Evolutionary conservation across 2,329 filamentous ascomycete species (phyloP).

Genomic region (Alternaria arborescens): DNA sequence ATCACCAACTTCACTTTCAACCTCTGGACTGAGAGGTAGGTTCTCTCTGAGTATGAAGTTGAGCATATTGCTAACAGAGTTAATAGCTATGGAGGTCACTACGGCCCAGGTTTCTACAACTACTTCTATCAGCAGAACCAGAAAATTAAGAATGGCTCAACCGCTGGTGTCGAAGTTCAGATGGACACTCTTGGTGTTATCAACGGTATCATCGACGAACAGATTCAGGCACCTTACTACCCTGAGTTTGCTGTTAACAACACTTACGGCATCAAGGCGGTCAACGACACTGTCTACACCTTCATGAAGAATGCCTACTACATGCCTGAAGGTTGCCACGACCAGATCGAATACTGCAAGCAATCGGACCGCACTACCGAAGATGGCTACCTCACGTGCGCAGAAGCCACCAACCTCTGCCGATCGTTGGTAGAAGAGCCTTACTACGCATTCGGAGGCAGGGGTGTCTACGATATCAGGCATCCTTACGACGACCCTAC

Average conservation of each 20-base stretch:
- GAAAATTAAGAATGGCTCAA: conserved; percentile 58
- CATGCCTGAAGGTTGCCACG: conserved; percentile 60
- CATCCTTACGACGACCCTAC: conserved; percentile 62
- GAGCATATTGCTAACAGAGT: neutral
- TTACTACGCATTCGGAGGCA: conserved; percentile 52
- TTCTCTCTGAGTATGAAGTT: neutral
- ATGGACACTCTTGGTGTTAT: conserved; percentile 65
- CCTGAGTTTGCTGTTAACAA: conserved; percentile 63
- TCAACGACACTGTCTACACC: conserved; percentile 58
- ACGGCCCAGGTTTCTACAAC: conserved; percentile 63
- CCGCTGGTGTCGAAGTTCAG: conserved; percentile 59
- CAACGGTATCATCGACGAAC: conserved; percentile 64
- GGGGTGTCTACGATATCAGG: conserved; percentile 65
- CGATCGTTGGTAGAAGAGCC: conserved; percentile 55
- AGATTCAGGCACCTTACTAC: conserved; percentile 58
- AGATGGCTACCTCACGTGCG: conserved; percentile 47
- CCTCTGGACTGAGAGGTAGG: conserved; percentile 56
- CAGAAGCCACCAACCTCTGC: conserved; percentile 53
- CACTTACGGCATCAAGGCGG: conserved; percentile 61
- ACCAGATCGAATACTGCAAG: conserved; percentile 60
- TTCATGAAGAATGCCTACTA: conserved; percentile 56
- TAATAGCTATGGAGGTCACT: conserved; percentile 54
- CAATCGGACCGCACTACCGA: conserved; percentile 33
- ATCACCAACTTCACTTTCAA: conserved; percentile 63
- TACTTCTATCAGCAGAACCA: conserved; percentile 66